Conservation (phyloP, 768 basidiomycete species). For the Collybia nuda region DNA sequence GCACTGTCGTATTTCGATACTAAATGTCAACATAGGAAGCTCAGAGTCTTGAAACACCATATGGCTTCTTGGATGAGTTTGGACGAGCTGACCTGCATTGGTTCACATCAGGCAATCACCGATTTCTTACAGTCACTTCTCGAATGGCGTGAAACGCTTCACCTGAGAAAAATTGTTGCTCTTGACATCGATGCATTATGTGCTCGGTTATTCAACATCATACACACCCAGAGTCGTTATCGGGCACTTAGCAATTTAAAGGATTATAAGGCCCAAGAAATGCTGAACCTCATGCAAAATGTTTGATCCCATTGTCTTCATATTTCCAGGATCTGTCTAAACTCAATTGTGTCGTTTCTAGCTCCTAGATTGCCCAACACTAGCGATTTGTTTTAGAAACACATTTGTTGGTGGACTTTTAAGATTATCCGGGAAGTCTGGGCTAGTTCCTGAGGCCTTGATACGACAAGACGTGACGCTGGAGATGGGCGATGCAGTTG, state of each 20-base stretch:
- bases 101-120: background rate
- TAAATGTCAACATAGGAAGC: too few relatives aligned
- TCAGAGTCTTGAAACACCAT: too few relatives aligned
- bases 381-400: slow-evolving; percentile 9
- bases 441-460: slow-evolving; percentile 26
- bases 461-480: slow-evolving; percentile 9
- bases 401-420: slow-evolving; percentile 17
- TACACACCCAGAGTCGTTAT: slow-evolving; percentile 13
- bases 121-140: too few relatives aligned
- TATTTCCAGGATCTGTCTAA: background rate
- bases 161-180: background rate
- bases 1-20: too few relatives aligned
- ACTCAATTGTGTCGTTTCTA: slow-evolving; percentile 4
- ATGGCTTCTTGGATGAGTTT: too few relatives aligned
- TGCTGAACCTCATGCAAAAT: slow-evolving; percentile 24
- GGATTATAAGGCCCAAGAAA: slow-evolving; percentile 11
- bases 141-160: too few relatives aligned
- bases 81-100: too few relatives aligned
- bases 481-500: slow-evolving; percentile 5
- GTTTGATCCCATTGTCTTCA: background rate
- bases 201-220: slow-evolving; percentile 8
- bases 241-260: slow-evolving; percentile 13
- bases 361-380: slow-evolving; percentile 17
- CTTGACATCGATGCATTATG: slow-evolving; percentile 11
- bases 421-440: slow-evolving; percentile 22